Percentiles rank a stretch among this genome's conserved stretches.
Evolutionary conservation across 805 yeast species (phyloP).

Genomic region (Saturnispora serradocipensis): DNA sequence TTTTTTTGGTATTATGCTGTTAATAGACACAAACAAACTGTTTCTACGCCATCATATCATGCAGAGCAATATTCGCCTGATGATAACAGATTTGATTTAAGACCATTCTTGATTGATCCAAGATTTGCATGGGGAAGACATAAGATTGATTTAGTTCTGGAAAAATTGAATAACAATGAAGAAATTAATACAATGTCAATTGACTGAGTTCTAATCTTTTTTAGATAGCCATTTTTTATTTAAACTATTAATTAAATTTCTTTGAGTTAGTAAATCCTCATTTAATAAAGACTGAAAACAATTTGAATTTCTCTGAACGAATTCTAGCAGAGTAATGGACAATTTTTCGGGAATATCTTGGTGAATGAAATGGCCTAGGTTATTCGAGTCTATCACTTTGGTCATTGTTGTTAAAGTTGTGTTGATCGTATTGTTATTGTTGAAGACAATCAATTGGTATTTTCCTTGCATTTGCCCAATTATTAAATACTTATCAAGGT

Average conservation of each 20-base stretch:
- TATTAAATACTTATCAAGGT: slow-evolving; percentile 74
- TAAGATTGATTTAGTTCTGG: slow-evolving; percentile 76
- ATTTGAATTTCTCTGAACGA: slow-evolving; percentile 34
- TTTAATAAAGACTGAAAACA: slow-evolving; percentile 21
- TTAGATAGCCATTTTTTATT: slow-evolving; percentile 23
- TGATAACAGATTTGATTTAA: slow-evolving; percentile 88
- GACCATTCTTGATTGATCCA: slow-evolving; percentile 93
- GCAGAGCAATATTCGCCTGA: slow-evolving; percentile 98
- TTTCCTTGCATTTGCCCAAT: slow-evolving; percentile 98
- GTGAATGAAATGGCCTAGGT: slow-evolving; percentile 89
- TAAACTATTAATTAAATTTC: slow-evolving; percentile 22
- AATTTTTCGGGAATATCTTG: slow-evolving; percentile 77
- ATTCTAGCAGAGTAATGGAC: slow-evolving; percentile 45
- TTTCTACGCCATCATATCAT: slow-evolving; percentile 94
- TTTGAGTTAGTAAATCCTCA: slow-evolving; percentile 18
- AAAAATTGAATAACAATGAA: slow-evolving; percentile 37
- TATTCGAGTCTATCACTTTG: slow-evolving; percentile 26
- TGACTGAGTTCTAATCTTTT: slow-evolving; percentile 30
- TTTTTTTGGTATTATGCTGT: slow-evolving; percentile 92
- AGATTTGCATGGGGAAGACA: slow-evolving; percentile 82
- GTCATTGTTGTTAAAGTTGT: slow-evolving; percentile 17
- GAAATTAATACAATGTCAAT: slow-evolving; percentile 35
- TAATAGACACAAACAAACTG: slow-evolving; percentile 95
- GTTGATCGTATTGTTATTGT: slow-evolving; percentile 22
- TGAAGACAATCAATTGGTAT: slow-evolving; percentile 79